Evolutionary conservation across 2,329 filamentous ascomycete species (phyloP).

Genomic region (Diaporthe capsici): DNA sequence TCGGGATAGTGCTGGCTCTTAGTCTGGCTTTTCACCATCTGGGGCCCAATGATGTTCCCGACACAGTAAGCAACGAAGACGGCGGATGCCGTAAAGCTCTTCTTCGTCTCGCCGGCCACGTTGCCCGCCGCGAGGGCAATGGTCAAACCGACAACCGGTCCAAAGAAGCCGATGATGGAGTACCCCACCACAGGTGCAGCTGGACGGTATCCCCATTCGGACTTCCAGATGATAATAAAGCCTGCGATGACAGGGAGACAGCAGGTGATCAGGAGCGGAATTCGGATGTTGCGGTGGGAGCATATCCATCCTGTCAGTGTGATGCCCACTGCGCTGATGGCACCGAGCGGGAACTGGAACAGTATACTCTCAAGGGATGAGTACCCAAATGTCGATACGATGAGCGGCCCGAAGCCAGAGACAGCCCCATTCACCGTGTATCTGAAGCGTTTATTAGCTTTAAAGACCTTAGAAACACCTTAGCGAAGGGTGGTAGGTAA

Average conservation of each 20-base stretch:
- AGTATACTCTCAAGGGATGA: conserved; percentile 75
- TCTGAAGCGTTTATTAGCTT: conserved; percentile 43
- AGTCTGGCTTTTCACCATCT: conserved; percentile 77
- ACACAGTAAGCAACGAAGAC: conserved; percentile 80
- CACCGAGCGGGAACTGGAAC: conserved; percentile 82
- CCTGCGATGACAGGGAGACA: conserved; percentile 83
- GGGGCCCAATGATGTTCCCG: conserved; percentile 82
- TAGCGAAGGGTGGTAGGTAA: conserved; percentile 12
- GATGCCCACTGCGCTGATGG: conserved; percentile 76
- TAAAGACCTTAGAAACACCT: too few species aligned
- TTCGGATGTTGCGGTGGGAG: conserved; percentile 73
- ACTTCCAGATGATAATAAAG: conserved; percentile 82
- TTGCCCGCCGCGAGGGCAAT: conserved; percentile 75
- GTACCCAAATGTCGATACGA: conserved; percentile 80
- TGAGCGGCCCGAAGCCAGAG: conserved; percentile 78
- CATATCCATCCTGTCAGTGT: conserved; percentile 76
- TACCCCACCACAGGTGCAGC: conserved; percentile 79
- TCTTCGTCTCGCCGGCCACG: conserved; percentile 83
- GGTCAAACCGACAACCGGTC: conserved; percentile 70
- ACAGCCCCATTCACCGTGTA: conserved; percentile 82
- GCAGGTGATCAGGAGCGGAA: conserved; percentile 74
- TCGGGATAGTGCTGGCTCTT: conserved; percentile 69
- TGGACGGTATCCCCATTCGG: conserved; percentile 73
- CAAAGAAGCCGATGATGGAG: conserved; percentile 74
- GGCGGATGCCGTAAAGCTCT: conserved; percentile 80